Base-by-base conservation (phyloP, 2,329 filamentous ascomycete species). In the Taxawa tesnikishii region DNA sequence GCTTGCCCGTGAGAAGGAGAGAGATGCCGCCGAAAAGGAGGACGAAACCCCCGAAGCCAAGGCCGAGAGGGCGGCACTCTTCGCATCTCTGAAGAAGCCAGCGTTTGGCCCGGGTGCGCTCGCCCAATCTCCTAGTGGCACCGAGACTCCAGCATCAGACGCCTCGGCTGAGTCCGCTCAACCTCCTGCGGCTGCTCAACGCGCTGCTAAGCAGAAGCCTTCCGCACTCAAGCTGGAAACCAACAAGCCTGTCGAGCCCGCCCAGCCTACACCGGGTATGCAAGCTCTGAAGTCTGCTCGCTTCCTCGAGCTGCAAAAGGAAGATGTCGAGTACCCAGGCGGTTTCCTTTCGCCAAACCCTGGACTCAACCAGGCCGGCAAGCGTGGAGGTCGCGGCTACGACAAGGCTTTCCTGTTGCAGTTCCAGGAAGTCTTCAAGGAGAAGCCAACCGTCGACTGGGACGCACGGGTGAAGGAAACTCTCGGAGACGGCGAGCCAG, bases 401-500 rank as follows among this genome's bases (percentile, higher is more conserved):
- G 85, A 96, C 60, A 83, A 87, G 49, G 79, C 80, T 47, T 98
- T 98, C 67, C 65, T 98, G 60, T 69, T 98, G 17, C 90, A 98
- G 54, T 98, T 98, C 69, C 83, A 94, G 62, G 74, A 74, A 47
- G 84, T 94, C 13, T 98, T 94, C 63, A 92, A 84, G 41, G 90
- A 98, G 66, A 92, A 94, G 62, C 90, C 90, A 10, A 93, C 85
- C 1, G 59, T 87, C 26, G 88, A 96, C 51, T 98, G 94, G 74
- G 82, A 92, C 51, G 70, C 79, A 43, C 87, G 90, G 50, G 77
- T 98, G 39, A 70, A 88, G 70, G 78, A 81, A 60, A 68, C 79
- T 65, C 57, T 98, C 43, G 66, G 67, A 23, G 75, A 80, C 36
- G 70, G 72, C 37, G 65, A 73, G 36, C 43, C 48, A 31, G 43